Base-by-base conservation (phyloP, 306 rosid genomes). In the Cicer yamashitae region DNA sequence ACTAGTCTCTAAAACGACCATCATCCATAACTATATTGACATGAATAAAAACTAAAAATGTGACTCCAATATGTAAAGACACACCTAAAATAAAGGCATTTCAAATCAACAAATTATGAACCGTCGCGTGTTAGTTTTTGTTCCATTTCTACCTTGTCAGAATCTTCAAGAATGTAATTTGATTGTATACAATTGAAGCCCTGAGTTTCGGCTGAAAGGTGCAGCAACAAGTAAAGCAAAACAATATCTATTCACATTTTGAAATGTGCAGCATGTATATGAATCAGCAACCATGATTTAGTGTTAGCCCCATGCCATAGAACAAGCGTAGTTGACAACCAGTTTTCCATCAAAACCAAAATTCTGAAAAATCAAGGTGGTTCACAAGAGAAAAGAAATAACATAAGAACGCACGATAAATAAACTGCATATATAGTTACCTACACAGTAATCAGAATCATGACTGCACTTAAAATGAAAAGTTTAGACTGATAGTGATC, bases 281-380 rank as follows among this genome's bases (percentile, higher is more conserved):
- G 18, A 51, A 65, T 34, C 81, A 62, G 81, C 70, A 77, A 79
- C 68, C 61, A 70, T 14, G 70, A 41, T 25, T 44, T 75, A 73
- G 78, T 37, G 43, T 85, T 82, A 91, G 80, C 97, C 97, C 96
- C 97, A 94, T 34, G 97, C 99, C 96, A 94, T 92, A 70, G 97
- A 90, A 81, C 92, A 90, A 37, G 99, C 96, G 73, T 92, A 90
- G 79, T 90, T 89, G 57, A 89, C 91, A 63, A 94, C 91, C 79
- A 94, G 86, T 80, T 94, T 92, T 44, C 99, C 99, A 69, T 94
- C 99, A 76, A 90, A 84, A 63, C 99, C 97, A 75, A 94, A 90
- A 83, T 92, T 94, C 98, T 94, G 89, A 84, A 85, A 70, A 76
- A 60, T 30, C 53, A 71, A 53, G 56, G 48, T 0, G 18, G 67